Percentiles rank a stretch among this genome's conserved stretches.
These are phyloP conservation scores for Anisodus acutangulus DNA, from an alignment of 257 asterid genomes.

Conservation along the genomic window DNA sequence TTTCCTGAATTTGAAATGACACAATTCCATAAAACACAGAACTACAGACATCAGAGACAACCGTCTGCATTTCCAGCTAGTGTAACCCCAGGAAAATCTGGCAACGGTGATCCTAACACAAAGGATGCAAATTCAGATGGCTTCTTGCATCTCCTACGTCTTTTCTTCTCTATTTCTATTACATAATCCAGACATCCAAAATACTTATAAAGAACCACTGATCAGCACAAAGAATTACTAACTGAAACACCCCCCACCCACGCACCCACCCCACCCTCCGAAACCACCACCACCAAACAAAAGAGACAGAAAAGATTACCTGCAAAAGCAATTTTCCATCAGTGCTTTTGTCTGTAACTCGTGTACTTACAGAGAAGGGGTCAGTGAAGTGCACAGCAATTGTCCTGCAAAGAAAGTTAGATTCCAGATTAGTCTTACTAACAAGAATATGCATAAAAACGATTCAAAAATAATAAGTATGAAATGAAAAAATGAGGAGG, in stretches of 20 bases:
- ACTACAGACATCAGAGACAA: constrained; percentile 10
- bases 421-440: constrained; percentile 40
- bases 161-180: constrained; percentile 20
- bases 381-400: constrained; percentile 95
- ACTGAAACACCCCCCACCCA: background rate
- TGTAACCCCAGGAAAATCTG: background rate
- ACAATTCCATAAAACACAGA: background rate
- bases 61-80: background rate
- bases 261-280: background rate
- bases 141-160: background rate
- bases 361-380: constrained; percentile 88
- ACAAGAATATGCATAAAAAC: constrained; percentile 21
- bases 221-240: constrained; percentile 1
- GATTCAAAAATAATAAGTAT: background rate
- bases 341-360: constrained; percentile 87
- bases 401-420: constrained; percentile 60
- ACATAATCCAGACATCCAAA: background rate
- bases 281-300: background rate
- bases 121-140: constrained; percentile 27
- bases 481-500: constrained; percentile 30
- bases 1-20: background rate
- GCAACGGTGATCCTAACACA: background rate
- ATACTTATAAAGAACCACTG: background rate
- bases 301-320: constrained; percentile 48
- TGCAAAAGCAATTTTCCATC: constrained; percentile 94